Evolutionary conservation across 768 basidiomycete genomes (phyloP), one percentile per base, ranked within the genome.

Genomic region (Serendipita sp.): DNA sequence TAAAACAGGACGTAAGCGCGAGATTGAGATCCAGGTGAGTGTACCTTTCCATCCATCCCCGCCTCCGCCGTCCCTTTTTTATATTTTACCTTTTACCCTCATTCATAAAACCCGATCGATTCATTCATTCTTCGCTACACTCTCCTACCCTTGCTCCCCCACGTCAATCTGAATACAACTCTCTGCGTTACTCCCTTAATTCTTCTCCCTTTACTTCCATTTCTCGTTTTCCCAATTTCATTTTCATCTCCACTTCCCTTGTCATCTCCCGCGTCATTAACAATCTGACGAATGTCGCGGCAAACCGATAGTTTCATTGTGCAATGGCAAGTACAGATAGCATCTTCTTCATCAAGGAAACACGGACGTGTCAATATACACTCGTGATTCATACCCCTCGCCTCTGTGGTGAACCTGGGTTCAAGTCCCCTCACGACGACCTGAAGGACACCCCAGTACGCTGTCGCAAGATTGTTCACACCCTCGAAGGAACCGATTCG

Each of bases 371-470:
- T 74, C 84, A 88, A 66, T 98, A 99, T 71, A 84, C 96, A 48
- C 78, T 98, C 60, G 86, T 97, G 66, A 84, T 98, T 63, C 88
- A 97, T 71, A 96, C 95, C 0, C 94, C 96, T 34, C 87, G 92
- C 62, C 78, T 99, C 20, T 98, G 96, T 70, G 82, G 85, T 64
- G 86, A 95, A 68, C 93, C 93, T 17, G 90, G 93, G 11, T 98
- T 99, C 77, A 86, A 81, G 72, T 87, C 88, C 62, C 81, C 77
- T 33, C 78, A 78, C 51, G 84, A 88, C 66, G 75, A 78, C 42
- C 78, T 77, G 56, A 82, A 83, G 60, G 86, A 90, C 67, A 77
- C 83, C 11, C 74, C 79, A 68, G 84, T 92, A 68, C 83, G 82
- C 63, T 93, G 90, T 72, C 84, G 90, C 51, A 83, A 90, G 72